These are phyloP conservation scores for Hypoxylon trugodes DNA, from an alignment of 495 filamentous ascomycete species.

Conservation along the genomic window DNA sequence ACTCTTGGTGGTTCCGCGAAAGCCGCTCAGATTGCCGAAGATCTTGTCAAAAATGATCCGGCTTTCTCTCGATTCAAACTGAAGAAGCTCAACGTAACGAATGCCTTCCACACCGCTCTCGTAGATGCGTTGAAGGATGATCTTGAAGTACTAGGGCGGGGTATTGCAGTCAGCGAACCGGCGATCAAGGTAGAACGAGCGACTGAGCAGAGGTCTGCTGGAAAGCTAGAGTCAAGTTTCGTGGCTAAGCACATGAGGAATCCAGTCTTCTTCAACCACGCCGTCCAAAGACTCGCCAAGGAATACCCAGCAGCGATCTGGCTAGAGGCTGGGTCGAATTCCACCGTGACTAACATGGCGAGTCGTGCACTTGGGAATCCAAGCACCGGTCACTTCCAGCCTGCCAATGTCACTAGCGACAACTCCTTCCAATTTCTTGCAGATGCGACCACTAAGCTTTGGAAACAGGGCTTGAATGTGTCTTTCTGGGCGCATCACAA, in stretches of 20 bases:
- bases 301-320: slow-evolving; percentile 49
- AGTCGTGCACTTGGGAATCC: slow-evolving; percentile 43
- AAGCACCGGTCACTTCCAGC: slow-evolving; percentile 47
- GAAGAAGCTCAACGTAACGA: slow-evolving; percentile 54
- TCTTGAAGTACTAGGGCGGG: slow-evolving; percentile 41
- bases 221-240: slow-evolving; percentile 29
- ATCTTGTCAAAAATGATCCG: background rate
- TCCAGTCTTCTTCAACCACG: slow-evolving; percentile 61
- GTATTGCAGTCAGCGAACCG: slow-evolving; percentile 37
- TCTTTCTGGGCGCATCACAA: slow-evolving; percentile 60
- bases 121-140: slow-evolving; percentile 50
- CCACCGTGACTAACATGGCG: slow-evolving; percentile 57
- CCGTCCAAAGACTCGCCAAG: slow-evolving; percentile 53
- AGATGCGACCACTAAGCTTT: slow-evolving; percentile 55
- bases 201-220: slow-evolving; percentile 23
- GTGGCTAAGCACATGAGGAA: slow-evolving; percentile 57
- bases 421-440: slow-evolving; percentile 46
- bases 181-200: slow-evolving; percentile 32
- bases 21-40: slow-evolving; percentile 43
- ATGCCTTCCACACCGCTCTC: slow-evolving; percentile 62
- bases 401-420: slow-evolving; percentile 50
- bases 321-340: slow-evolving; percentile 62
- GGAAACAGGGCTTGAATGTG: slow-evolving; percentile 53
- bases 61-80: slow-evolving; percentile 33
- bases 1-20: slow-evolving; percentile 51